Conservation (phyloP, 2,329 filamentous ascomycete species). For the Aureobasidium namibiae region DNA sequence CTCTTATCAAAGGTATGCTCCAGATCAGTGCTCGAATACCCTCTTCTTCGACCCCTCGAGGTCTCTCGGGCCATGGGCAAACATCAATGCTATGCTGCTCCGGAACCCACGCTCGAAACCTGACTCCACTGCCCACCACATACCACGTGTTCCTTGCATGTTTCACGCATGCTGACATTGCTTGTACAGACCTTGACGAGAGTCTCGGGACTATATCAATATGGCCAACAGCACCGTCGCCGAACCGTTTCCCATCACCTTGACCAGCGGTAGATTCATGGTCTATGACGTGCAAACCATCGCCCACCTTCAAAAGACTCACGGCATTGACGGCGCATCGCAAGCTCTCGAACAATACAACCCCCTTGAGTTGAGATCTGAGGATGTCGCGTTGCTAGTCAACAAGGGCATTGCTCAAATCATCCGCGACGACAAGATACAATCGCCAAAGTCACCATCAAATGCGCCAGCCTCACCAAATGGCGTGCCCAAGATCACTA, state of each 20-base stretch:
- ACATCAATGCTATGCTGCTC: conserved; percentile 42
- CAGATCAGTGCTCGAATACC: conserved; percentile 48
- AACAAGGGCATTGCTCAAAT: conserved; percentile 69
- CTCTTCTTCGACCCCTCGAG: conserved; percentile 61
- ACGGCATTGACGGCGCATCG: conserved; percentile 81
- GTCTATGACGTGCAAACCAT: conserved; percentile 81
- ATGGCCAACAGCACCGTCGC: conserved; percentile 29
- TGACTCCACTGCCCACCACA: background rate
- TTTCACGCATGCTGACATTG: conserved; percentile 32
- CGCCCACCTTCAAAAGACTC: conserved; percentile 64
- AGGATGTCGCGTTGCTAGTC: conserved; percentile 77
- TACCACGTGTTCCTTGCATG: background rate
- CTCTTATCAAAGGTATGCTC: conserved; percentile 8
- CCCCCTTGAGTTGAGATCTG: conserved; percentile 80
- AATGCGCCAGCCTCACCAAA: conserved; percentile 24
- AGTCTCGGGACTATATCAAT: conserved; percentile 16
- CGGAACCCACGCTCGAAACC: conserved; percentile 16
- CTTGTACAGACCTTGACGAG: conserved; percentile 47
- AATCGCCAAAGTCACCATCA: conserved; percentile 21
- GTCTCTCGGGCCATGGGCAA: conserved; percentile 42
- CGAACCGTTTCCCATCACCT: conserved; percentile 68
- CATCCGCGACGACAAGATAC: conserved; percentile 72
- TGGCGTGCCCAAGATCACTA: conserved; percentile 14
- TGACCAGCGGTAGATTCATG: conserved; percentile 72
- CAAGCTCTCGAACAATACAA: conserved; percentile 92